These are phyloP conservation scores for Insectozyma bohioensis DNA, from an alignment of 1,139 yeast genomes.

Conservation along the genomic window DNA sequence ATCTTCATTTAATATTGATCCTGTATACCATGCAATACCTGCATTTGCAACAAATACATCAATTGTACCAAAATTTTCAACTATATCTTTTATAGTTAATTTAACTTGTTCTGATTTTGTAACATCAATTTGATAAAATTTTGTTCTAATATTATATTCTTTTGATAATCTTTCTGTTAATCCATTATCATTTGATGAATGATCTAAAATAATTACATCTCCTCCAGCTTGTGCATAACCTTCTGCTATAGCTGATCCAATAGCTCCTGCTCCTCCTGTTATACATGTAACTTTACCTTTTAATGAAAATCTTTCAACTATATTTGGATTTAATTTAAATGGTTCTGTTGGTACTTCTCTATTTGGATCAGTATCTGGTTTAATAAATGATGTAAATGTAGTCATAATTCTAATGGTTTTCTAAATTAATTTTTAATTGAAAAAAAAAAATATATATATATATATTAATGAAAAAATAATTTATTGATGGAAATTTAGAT, in stretches of 20 bases:
- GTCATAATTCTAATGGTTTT: slow-evolving; percentile 5
- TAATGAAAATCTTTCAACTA: slow-evolving; percentile 54
- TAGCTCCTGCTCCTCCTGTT: slow-evolving; percentile 83
- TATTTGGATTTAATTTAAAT: slow-evolving; percentile 24
- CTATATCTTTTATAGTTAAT: slow-evolving; percentile 51
- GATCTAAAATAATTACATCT: slow-evolving; percentile 73
- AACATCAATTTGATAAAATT: slow-evolving; percentile 68
- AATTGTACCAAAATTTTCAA: slow-evolving; percentile 64
- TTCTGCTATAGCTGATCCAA: slow-evolving; percentile 76
- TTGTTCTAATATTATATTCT: slow-evolving; percentile 59
- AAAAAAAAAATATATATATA: no score
- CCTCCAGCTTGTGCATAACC: slow-evolving; percentile 88
- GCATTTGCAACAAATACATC: slow-evolving; percentile 88
- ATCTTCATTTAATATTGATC: slow-evolving; percentile 58
- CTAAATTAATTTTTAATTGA: no score
- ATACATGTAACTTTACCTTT: slow-evolving; percentile 78
- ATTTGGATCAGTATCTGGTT: slow-evolving; percentile 22
- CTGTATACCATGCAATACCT: slow-evolving; percentile 80
- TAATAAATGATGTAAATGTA: slow-evolving; percentile 20
- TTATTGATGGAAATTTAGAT: no score
- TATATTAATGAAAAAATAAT: no score
- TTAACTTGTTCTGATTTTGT: slow-evolving; percentile 59
- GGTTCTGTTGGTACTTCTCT: slow-evolving; percentile 24
- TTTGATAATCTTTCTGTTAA: slow-evolving; percentile 52
- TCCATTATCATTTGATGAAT: slow-evolving; percentile 36